These are phyloP conservation scores for Aspergillus sparsus DNA, from an alignment of 495 filamentous ascomycete genomes.

Conservation along the genomic window DNA sequence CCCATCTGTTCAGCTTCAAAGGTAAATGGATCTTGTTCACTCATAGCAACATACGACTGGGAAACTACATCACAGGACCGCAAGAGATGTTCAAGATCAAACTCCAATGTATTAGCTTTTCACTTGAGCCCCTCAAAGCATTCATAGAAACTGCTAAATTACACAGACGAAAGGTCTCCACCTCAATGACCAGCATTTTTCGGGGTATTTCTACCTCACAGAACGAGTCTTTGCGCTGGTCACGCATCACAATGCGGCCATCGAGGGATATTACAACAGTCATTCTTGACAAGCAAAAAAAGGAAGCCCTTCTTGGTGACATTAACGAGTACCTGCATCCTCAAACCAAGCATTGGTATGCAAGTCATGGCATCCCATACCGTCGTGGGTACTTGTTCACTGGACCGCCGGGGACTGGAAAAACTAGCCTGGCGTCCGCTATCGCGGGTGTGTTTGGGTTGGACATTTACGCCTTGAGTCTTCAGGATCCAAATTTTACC, in stretches of 20 bases:
- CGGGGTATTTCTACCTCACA: background rate
- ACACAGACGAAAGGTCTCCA: background rate
- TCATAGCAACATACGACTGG: background rate
- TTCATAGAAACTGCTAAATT: background rate
- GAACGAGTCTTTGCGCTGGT: constrained; percentile 20
- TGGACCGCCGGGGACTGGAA: constrained; percentile 71
- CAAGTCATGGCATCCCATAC: constrained; percentile 67
- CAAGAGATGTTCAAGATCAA: background rate
- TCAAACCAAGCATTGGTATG: constrained; percentile 37
- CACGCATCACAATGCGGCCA: constrained; percentile 43
- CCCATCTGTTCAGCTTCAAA: background rate
- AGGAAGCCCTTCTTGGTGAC: constrained; percentile 59
- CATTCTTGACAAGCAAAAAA: constrained; percentile 67
- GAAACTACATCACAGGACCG: too few species aligned
- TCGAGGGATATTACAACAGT: constrained; percentile 75
- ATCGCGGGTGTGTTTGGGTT: constrained; percentile 65
- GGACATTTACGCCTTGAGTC: constrained; percentile 62
- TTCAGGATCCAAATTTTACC: constrained; percentile 55
- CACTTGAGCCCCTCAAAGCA: background rate
- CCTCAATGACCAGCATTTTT: constrained; percentile 1
- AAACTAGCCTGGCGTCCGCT: constrained; percentile 62
- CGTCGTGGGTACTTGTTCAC: constrained; percentile 64
- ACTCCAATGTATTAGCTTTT: background rate
- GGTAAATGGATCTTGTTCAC: constrained; percentile 4
- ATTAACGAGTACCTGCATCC: constrained; percentile 33